Evolutionary conservation across 208 protist species (phyloP), one percentile per base, ranked within the genome.

Genomic region (Leptomonas pyrrhocoris): DNA sequence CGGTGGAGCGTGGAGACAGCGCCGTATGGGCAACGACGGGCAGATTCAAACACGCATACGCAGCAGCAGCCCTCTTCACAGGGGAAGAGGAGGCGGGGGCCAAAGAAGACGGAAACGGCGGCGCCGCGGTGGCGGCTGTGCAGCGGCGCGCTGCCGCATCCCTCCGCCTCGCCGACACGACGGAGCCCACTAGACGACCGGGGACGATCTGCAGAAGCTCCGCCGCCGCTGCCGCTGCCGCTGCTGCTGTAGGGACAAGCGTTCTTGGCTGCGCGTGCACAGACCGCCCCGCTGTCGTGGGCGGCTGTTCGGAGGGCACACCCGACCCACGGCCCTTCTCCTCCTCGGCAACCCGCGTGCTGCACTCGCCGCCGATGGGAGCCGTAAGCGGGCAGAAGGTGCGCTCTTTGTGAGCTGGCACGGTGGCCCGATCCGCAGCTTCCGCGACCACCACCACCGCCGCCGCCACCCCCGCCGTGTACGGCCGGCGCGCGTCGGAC

Each of bases 151-250:
- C 9, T 3, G 34, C 34, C 9, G 34, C 9, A 3, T 38, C 34
- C 7, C 34, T 38, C 9, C 7, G 7, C 3, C 21, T 12, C 43
- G 5, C 16, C 18, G 21, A 30, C 11, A 30, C 6, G 13, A 12
- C 28, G 0, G 51, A 38, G n/a, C 2, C 6, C 23, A 2, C 30
- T 12, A 15, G 34, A 7, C 7, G 25, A 30, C 42, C 55, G 4
- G 54, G 66, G 3, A 72, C 19, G n/a, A 63, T 43, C 25, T 72
- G 66, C 31, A 72, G 56, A 21, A 64, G 54, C 7, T 40, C 42
- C 19, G 54, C 51, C 1, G 45, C 40, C 7, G n/a, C 9, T 2
- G 56, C 25, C 23, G 38, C 8, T 38, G 53, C 27, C 15, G 40
- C 27, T n/a, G 4, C 18, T 49, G 18, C 45, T 54, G 49, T 23